Evolutionary conservation across 768 basidiomycete genomes (phyloP), one percentile per base, ranked within the genome.

Genomic region (Termitomyces bulborhizus): DNA sequence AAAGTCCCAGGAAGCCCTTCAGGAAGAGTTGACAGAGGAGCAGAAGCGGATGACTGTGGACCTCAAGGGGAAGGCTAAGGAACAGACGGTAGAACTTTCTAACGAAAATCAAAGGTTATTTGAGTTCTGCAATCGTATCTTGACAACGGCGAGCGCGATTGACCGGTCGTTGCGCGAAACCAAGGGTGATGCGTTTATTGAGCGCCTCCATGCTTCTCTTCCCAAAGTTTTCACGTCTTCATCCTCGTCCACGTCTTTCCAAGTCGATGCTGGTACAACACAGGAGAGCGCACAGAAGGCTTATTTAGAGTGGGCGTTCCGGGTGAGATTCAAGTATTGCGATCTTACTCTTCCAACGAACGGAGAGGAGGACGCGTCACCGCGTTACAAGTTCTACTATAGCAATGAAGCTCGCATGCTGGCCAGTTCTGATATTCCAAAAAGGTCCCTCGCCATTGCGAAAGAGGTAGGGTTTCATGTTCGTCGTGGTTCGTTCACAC

Each of bases 401-500:
- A 87, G 88, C 65, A 84, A 79, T 60, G 92, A 94, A 66, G 90
- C 89, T 21, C 79, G 91, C 29, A 88, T 91, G 84, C 73, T 93
- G 29, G 85, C 86, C 3, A 84, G 83, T 62, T 86, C 90, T 21
- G 89, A 92, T 64, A 90, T 94, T 52, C 93, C 93, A 5, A 95
- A 92, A 70, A 79, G 95, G 43, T 93, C 90, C 1, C 75, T 97
- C 55, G 94, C 94, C 9, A 97, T 98, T 58, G 95, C 95, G 3
- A 98, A 97, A 72, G 93, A 96, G 81, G 89, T 88, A 56, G 60
- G 64, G 55, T 24, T 27, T 15, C 24, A 6, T 6, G 47, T 49
- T 61, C 36, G 57, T 32, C 51, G 36, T 8, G 21, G 21, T 32
- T 9, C 31, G 31, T 34, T 36, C 21, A 40, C 21, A 4, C 34